Percentiles rank a stretch among this genome's conserved stretches.
Evolutionary conservation across 352 stramenopile genomes (phyloP).

Genomic region (Pythium rishiriense): DNA sequence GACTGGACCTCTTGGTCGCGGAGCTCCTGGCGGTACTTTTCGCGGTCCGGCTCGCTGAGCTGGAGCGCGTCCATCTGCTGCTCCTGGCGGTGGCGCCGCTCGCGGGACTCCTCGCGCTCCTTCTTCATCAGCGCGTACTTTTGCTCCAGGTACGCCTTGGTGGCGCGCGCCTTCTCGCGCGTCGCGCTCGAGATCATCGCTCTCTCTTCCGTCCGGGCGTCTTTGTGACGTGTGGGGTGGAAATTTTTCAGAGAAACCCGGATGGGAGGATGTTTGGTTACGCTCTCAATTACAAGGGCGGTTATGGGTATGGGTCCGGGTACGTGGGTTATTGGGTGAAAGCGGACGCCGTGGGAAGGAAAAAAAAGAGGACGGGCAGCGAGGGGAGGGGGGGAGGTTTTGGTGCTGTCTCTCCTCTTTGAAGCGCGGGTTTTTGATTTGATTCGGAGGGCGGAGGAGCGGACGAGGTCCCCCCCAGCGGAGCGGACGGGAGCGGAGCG

Average conservation of each 20-base stretch:
- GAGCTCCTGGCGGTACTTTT: conserved; percentile 81
- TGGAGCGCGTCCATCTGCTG: conserved; percentile 82
- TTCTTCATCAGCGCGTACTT: conserved; percentile 90
- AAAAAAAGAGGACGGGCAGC: too few relatives aligned
- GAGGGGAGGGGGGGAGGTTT: too few relatives aligned
- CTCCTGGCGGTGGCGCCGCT: conserved; percentile 76
- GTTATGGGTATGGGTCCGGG: background rate
- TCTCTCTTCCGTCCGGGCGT: background rate
- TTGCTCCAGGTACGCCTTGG: conserved; percentile 87
- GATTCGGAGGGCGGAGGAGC: conserved; percentile 4
- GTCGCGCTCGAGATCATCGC: conserved; percentile 84
- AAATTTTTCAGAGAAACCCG: background rate
- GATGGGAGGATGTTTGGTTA: background rate
- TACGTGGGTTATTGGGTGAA: conserved; percentile 29
- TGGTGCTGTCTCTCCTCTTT: conserved; percentile 8
- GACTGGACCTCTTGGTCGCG: conserved; percentile 74
- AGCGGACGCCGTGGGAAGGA: conserved; percentile 2
- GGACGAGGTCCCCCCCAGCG: background rate
- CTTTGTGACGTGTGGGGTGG: background rate
- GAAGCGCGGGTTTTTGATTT: background rate
- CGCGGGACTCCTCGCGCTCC: conserved; percentile 78
- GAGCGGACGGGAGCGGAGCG: conserved; percentile 18
- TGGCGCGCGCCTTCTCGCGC: conserved; percentile 85
- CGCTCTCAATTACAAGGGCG: conserved; percentile 9
- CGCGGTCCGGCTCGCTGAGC: conserved; percentile 73